A percentile compares a stretch with the other conserved stretches of the same genome.
These are phyloP conservation scores for Annulohypoxylon stygium DNA, from an alignment of 495 filamentous ascomycete species.

Conservation along the genomic window DNA sequence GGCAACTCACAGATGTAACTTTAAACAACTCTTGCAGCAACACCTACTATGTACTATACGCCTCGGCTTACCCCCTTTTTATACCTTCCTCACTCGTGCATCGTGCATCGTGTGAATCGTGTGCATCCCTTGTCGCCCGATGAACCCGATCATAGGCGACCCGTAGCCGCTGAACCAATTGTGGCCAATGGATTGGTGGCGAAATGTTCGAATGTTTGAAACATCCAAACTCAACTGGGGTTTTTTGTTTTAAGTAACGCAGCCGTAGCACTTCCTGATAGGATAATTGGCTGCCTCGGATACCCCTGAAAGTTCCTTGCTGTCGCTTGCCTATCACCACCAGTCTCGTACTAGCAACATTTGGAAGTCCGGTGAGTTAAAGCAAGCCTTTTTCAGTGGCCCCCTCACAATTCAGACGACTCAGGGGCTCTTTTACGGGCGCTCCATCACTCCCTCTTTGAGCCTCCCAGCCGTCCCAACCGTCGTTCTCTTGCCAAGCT, in stretches of 20 bases:
- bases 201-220: slow-evolving; percentile 23
- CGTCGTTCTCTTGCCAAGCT: slow-evolving; percentile 13
- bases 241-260: slow-evolving; percentile 31
- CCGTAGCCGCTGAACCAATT: slow-evolving; percentile 21
- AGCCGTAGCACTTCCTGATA: neutral
- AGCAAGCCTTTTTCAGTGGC: slow-evolving; percentile 4
- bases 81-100: neutral
- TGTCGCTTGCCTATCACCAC: slow-evolving; percentile 33
- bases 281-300: slow-evolving; percentile 32
- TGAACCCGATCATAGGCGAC: neutral
- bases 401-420: slow-evolving; percentile 1
- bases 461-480: neutral
- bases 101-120: neutral
- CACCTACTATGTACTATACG: neutral
- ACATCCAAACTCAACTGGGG: neutral
- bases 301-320: slow-evolving; percentile 26
- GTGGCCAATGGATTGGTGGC: slow-evolving; percentile 33
- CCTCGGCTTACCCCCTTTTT: neutral
- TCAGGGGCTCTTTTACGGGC: slow-evolving; percentile 29
- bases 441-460: slow-evolving; percentile 5
- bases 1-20: neutral
- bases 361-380: slow-evolving; percentile 23
- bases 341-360: slow-evolving; percentile 38
- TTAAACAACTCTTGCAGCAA: neutral
- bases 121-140: slow-evolving; percentile 3